A percentile compares a stretch with the other conserved stretches of the same genome.
These are phyloP conservation scores for Tricholoma terreum DNA, from an alignment of 768 basidiomycete species.

Conservation along the genomic window DNA sequence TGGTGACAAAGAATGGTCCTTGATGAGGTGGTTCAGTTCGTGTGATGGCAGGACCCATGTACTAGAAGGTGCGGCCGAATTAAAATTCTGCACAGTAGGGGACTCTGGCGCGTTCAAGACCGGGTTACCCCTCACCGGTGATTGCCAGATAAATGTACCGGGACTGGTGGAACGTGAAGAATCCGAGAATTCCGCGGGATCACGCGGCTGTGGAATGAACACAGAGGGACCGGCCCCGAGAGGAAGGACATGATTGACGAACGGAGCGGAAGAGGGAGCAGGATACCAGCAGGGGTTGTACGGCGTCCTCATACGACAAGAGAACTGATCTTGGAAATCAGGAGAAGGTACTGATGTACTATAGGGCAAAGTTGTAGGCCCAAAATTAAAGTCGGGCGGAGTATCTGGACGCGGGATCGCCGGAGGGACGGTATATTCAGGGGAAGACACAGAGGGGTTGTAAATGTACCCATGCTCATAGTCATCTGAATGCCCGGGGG, in stretches of 20 bases:
- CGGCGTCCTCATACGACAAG: background rate
- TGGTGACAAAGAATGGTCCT: background rate
- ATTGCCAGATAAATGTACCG: background rate
- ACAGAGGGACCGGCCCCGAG: too few relatives aligned
- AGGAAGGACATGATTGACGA: background rate
- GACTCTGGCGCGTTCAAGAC: background rate
- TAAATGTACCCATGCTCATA: slow-evolving; percentile 17
- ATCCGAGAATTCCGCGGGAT: background rate
- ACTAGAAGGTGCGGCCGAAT: background rate
- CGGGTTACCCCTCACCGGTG: background rate
- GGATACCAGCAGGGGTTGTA: background rate
- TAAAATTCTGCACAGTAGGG: background rate
- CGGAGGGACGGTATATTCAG: background rate
- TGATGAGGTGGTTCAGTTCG: background rate
- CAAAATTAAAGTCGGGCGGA: background rate
- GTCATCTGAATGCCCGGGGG: background rate
- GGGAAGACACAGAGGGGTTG: slow-evolving; percentile 11
- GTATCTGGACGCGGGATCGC: background rate
- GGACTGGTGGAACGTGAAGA: background rate
- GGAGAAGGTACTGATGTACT: background rate
- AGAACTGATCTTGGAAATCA: background rate
- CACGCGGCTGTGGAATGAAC: background rate
- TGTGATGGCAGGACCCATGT: background rate
- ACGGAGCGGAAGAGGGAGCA: background rate
- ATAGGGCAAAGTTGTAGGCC: background rate